Base-by-base conservation (phyloP, 2,329 filamentous ascomycete genomes). In the Botryotinia calthae region DNA sequence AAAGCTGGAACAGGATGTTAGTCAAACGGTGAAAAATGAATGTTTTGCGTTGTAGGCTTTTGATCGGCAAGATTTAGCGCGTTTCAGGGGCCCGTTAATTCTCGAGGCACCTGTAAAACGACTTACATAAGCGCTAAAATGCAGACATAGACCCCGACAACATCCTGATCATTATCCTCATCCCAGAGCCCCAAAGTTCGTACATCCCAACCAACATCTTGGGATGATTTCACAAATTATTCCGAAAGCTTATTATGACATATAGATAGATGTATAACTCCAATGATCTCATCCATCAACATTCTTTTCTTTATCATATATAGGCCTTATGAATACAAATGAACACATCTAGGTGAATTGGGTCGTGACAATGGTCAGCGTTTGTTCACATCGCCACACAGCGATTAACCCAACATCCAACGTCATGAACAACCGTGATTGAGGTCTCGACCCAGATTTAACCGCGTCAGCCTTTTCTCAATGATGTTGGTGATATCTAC, bases 381-480 rank as follows among this genome's bases (percentile, higher is more conserved):
- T 48, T 65, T 65, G 62, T 48, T 65, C 42, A 48, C 42, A 34
- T 48, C 42, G 28, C 42, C 42, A 65, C 44, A 20, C 22, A 34
- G 20, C 31, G 18, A 66, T n/a, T 46, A 28, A 44, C 22, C 31
- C 51, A 58, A 69, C 64, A 69, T 64, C 58, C 59, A 54, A 66
- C 70, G 59, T 59, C 20, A 67, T 67, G 62, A 48, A 34, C 14
- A 44, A 12, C 14, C 31, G 3, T 28, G 25, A 22, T 40, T 22
- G 34, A 42, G 51, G n/a, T 28, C 62, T 64, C 28, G 62, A 40
- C 62, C 62, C 34, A 20, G 22, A 31, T 34, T 37, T 46, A 28
- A 44, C 20, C 61, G 4, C 61, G 46, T 67, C 48, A 59, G 70
- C 48, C 62, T 66, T 28, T 22, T 65, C 31, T 22, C 7, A n/a